phyloP scores from a whole-genome alignment of 1,284 basidiomycete species.

The Melampsora medusae region DNA sequence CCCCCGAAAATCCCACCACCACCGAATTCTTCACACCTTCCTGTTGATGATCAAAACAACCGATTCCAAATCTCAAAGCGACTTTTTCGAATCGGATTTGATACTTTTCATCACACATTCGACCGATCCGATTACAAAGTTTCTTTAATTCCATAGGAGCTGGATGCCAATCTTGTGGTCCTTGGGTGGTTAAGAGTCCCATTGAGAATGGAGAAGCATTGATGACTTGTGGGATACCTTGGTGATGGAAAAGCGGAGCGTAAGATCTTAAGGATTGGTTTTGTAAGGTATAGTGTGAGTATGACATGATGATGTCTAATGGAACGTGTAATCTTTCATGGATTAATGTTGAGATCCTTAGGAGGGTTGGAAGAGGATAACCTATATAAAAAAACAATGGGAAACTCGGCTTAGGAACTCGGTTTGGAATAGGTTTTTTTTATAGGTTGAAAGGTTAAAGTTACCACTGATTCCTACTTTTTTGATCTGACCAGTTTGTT shows the following conservation, averaged over 20 bases:
- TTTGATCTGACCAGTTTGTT: slow-evolving; percentile 73
- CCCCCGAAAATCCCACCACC: neutral
- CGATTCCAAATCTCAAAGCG: neutral
- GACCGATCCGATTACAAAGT: slow-evolving; percentile 51
- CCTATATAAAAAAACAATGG: neutral
- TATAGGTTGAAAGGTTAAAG: slow-evolving; percentile 46
- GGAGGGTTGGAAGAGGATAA: slow-evolving; percentile 82
- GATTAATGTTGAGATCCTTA: slow-evolving; percentile 76
- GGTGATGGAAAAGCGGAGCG: slow-evolving; percentile 62
- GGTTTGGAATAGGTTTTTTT: too few species aligned
- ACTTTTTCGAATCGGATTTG: neutral
- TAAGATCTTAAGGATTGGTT: slow-evolving; percentile 68
- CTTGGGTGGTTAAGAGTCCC: slow-evolving; percentile 72
- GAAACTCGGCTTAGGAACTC: too few species aligned
- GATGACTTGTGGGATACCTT: slow-evolving; percentile 68
- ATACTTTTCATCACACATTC: neutral
- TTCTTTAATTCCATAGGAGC: slow-evolving; percentile 63
- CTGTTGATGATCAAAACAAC: neutral
- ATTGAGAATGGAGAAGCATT: slow-evolving; percentile 88
- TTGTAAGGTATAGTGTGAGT: slow-evolving; percentile 82
- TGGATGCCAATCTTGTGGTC: slow-evolving; percentile 80
- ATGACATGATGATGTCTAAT: slow-evolving; percentile 77
- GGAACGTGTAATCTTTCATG: slow-evolving; percentile 65
- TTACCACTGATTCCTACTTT: slow-evolving; percentile 80
- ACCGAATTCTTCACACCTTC: neutral